A percentile compares a stretch with the other conserved stretches of the same genome.
phyloP scores from a whole-genome alignment of 164 flowering plant genomes.

The Magnolia sinica region DNA sequence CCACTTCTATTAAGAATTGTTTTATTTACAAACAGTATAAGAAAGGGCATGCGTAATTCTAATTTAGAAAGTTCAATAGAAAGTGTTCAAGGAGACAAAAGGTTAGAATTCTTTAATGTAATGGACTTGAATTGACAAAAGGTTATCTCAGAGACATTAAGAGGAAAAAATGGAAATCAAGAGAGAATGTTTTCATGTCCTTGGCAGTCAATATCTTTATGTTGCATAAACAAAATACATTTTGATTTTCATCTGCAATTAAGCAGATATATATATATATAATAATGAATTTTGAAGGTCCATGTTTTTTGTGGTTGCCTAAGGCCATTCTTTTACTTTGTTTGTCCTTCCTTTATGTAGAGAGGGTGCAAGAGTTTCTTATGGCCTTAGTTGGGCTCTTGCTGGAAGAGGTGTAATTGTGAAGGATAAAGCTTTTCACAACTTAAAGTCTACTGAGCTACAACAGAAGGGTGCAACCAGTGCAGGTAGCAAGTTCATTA shows the following conservation, averaged over 20 bases:
- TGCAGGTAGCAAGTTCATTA: constrained; percentile 24
- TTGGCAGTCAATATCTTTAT: too few relatives aligned
- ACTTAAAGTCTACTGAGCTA: constrained; percentile 45
- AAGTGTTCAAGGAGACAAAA: not conserved
- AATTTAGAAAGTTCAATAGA: too few relatives aligned
- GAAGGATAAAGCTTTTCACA: constrained; percentile 49
- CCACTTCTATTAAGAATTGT: not conserved
- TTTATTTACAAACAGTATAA: not conserved
- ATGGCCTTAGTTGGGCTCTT: constrained; percentile 55
- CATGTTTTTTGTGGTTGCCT: not conserved
- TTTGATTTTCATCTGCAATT: too few relatives aligned
- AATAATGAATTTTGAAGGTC: too few relatives aligned
- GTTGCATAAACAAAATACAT: too few relatives aligned
- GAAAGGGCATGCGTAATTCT: not conserved
- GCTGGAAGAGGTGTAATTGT: constrained; percentile 56
- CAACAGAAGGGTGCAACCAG: constrained; percentile 43
- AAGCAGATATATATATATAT: too few relatives aligned
- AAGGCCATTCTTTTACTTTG: constrained; percentile 2
- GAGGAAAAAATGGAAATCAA: too few relatives aligned
- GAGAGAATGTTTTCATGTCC: too few relatives aligned
- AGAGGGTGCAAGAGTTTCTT: constrained; percentile 35
- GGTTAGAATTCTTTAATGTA: not conserved
- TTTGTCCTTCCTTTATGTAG: constrained; percentile 14
- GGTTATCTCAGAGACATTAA: not conserved
- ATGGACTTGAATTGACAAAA: not conserved